These are phyloP conservation scores for Metschnikowia anglica DNA, from an alignment of 805 yeast genomes.

Conservation along the genomic window DNA sequence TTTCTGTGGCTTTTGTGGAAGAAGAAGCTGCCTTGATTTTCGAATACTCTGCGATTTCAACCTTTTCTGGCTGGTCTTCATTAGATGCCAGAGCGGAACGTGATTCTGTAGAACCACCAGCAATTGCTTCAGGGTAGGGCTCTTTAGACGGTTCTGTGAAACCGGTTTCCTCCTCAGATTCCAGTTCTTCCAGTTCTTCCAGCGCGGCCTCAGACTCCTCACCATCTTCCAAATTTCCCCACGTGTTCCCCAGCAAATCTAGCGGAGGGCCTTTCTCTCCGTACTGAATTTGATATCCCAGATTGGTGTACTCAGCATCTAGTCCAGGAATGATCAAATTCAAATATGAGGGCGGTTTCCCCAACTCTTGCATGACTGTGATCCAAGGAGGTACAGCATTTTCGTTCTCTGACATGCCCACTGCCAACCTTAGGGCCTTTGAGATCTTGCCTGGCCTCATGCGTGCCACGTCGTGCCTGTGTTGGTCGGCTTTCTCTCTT, in stretches of 20 bases:
- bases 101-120: not conserved
- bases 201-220: conserved; percentile 24
- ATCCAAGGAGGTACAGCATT: conserved; percentile 69
- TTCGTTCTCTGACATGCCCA: conserved; percentile 58
- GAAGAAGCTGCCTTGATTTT: conserved; percentile 6
- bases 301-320: conserved; percentile 36
- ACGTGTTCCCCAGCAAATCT: conserved; percentile 20
- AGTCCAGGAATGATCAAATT: conserved; percentile 55
- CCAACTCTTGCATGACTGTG: conserved; percentile 60
- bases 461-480: conserved; percentile 30
- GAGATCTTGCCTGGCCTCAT: conserved; percentile 70
- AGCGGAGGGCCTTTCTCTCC: conserved; percentile 11
- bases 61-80: conserved; percentile 16
- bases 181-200: conserved; percentile 25
- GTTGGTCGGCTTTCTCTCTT: conserved; percentile 51
- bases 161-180: not conserved
- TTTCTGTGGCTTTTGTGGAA: not conserved
- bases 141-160: not conserved
- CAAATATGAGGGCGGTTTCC: conserved; percentile 84
- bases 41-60: conserved; percentile 18
- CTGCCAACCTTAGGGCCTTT: conserved; percentile 58
- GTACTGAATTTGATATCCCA: conserved; percentile 28
- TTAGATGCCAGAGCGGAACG: not conserved
- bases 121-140: not conserved
- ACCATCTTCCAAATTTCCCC: conserved; percentile 38